phyloP scores from a whole-genome alignment of 352 stramenopile genomes.

The Globisporangium okanoganense region DNA sequence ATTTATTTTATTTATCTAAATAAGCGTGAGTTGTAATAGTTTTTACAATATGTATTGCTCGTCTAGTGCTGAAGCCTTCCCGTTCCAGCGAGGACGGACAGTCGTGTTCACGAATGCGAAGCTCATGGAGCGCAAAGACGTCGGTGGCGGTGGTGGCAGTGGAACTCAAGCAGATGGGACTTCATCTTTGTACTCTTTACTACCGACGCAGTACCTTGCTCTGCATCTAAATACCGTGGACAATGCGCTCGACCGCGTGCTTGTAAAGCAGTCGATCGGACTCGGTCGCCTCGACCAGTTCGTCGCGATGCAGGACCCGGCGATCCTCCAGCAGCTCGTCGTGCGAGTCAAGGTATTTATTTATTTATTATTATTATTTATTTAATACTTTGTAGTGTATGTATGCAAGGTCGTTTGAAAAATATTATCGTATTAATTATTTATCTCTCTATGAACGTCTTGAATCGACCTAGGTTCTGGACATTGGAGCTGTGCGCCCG shows the following conservation, averaged over 20 bases:
- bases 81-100: slow-evolving; percentile 31
- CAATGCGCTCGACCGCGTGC: slow-evolving; percentile 7
- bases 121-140: slow-evolving; percentile 44
- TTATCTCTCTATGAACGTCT: neutral
- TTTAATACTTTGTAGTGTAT: too few relatives aligned
- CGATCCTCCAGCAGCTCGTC: slow-evolving; percentile 28
- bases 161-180: neutral
- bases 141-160: slow-evolving; percentile 5
- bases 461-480: slow-evolving; percentile 30
- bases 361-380: neutral
- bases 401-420: too few relatives aligned
- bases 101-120: slow-evolving; percentile 60
- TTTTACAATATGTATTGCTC: too few relatives aligned
- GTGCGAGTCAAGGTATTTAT: slow-evolving; percentile 21
- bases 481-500: slow-evolving; percentile 64
- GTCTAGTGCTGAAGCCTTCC: slow-evolving; percentile 25
- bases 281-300: slow-evolving; percentile 13
- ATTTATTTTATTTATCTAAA: neutral
- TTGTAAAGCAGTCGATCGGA: slow-evolving; percentile 9
- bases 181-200: slow-evolving; percentile 13
- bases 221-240: slow-evolving; percentile 19
- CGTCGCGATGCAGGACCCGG: slow-evolving; percentile 15
- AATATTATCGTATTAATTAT: neutral
- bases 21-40: neutral
- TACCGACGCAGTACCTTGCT: slow-evolving; percentile 38